Base-by-base conservation (phyloP, 2,329 filamentous ascomycete species). In the Ophiostoma populinum region DNA sequence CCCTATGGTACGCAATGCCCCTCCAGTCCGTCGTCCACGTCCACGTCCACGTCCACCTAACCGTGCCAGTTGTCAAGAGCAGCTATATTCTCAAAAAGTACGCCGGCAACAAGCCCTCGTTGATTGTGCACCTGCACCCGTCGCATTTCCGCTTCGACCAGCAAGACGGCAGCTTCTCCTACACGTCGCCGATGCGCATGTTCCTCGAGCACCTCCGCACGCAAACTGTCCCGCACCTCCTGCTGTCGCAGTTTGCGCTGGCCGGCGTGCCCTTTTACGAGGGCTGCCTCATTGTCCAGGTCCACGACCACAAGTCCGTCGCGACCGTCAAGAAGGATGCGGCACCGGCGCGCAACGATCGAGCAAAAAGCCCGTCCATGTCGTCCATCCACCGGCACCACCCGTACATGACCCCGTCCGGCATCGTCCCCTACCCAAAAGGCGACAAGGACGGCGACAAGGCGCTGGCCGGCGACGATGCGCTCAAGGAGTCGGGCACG, bases 371-470 rank as follows among this genome's bases (percentile, higher is more conserved):
- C 76, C 68, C 68, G 25, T 59, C 66, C 4, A 73, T 77, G 9
- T 87, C 81, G 43, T 94, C 86, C 1, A 77, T 98, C 29, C 86
- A 98, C 54, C 93, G 92, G 52, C 81, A 86, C 52, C 93, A 85
- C 49, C 75, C 75, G 41, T 90, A 83, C 48, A 66, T 95, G 32
- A 94, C 86, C 0, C 90, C 87, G 0, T 95, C 90, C 0, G 73
- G 86, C 0, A 85, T 78, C 51, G 80, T 72, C 1, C 75, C 82
- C 0, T 92, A 77, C 50, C 82, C 77, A 28, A 68, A 65, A 42
- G 63, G 66, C 47, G 43, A 45, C 34, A 55, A 57, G n/a, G 40
- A 38, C 2, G 59, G 59, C 35, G 54, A 56, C 7, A 59, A 56
- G 34, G 51, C 59, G 7, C 50, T 52, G 4, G 54, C 55, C 5